Evolutionary conservation across 108 stramenopile species (phyloP).

Genomic region (Nitzschia putrida): DNA sequence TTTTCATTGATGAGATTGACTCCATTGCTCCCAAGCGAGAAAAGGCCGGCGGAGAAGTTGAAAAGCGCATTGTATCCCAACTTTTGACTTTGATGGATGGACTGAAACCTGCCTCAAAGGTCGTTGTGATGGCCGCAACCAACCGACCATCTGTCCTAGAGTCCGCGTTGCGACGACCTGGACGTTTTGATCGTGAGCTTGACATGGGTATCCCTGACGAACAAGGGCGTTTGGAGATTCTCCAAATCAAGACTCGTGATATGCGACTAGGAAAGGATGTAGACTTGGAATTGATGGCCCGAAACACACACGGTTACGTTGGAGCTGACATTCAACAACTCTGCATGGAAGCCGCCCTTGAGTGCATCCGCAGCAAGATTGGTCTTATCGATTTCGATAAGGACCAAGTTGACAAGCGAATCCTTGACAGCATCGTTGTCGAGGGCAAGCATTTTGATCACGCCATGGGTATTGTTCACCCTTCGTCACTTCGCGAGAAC

Average conservation of each 20-base stretch:
- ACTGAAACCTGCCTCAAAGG: slow-evolving; percentile 87
- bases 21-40: slow-evolving; percentile 97
- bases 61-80: slow-evolving; percentile 97
- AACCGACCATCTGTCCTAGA: slow-evolving; percentile 94
- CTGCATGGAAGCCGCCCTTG: slow-evolving; percentile 91
- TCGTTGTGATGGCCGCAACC: slow-evolving; percentile 97
- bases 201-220: slow-evolving; percentile 94
- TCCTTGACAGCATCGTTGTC: slow-evolving; percentile 86
- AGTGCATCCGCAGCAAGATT: slow-evolving; percentile 85
- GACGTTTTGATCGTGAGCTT: slow-evolving; percentile 95
- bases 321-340: slow-evolving; percentile 96
- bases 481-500: slow-evolving; percentile 91
- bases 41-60: slow-evolving; percentile 90
- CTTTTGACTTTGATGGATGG: slow-evolving; percentile 95
- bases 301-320: slow-evolving; percentile 89
- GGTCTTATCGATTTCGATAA: slow-evolving; percentile 86
- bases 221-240: slow-evolving; percentile 89
- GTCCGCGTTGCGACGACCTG: slow-evolving; percentile 92
- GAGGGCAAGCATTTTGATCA: slow-evolving; percentile 93
- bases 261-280: slow-evolving; percentile 87
- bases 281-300: slow-evolving; percentile 82
- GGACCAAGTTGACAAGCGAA: slow-evolving; percentile 77
- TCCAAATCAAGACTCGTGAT: slow-evolving; percentile 95
- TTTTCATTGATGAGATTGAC: slow-evolving; percentile 99
- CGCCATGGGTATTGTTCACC: slow-evolving; percentile 87